Evolutionary conservation across 1,284 basidiomycete genomes (phyloP), one percentile per base, ranked within the genome.

Genomic region (Ustilago crameri): DNA sequence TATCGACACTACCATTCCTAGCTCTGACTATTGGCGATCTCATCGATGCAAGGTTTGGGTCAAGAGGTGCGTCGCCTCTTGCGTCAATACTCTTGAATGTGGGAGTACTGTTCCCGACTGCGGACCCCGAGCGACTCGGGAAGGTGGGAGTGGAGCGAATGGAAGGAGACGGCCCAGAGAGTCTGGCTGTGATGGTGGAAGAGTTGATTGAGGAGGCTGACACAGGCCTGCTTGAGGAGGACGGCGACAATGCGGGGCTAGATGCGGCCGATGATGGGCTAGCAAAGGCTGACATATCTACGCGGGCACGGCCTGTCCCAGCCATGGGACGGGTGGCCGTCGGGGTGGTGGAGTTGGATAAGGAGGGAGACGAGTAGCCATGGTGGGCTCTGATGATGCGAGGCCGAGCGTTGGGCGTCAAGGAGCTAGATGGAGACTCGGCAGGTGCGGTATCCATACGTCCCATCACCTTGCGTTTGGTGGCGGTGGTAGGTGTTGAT

Each of bases 391-490:
- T 46, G 32, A 67, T 37, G 26, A 67, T 64, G 8, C 61, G 58
- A 23, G 70, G 70, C 20, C 70, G 59, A 17, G 70, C 47, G 10
- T 55, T 60, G 8, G 68, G 69, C 0, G 69, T 74, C 8, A 66
- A 37, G 3, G 65, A 61, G 38, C 38, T 51, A 20, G 63, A 61
- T 12, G 59, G 54, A 18, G 71, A 63, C 12, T 70, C 63, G 34
- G 54, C 42, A 7, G 55, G 30, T 20, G 32, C 68, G 17, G 51
- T 38, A 17, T 74, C 66, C 60, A 69, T 70, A 9, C 66, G 66
- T 14, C 51, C 66, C 71, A 70, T 74, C 24, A 71, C 71, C 54
- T 69, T 71, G 50, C 68, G 68, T 30, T 71, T 71, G 20, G 68
- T 53, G 38, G 41, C 46, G 2, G 62, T 51, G 14, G 61, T 65